These are phyloP conservation scores for Kalaharituber pfeilii DNA, from an alignment of 2,329 filamentous ascomycete species.

Conservation along the genomic window DNA sequence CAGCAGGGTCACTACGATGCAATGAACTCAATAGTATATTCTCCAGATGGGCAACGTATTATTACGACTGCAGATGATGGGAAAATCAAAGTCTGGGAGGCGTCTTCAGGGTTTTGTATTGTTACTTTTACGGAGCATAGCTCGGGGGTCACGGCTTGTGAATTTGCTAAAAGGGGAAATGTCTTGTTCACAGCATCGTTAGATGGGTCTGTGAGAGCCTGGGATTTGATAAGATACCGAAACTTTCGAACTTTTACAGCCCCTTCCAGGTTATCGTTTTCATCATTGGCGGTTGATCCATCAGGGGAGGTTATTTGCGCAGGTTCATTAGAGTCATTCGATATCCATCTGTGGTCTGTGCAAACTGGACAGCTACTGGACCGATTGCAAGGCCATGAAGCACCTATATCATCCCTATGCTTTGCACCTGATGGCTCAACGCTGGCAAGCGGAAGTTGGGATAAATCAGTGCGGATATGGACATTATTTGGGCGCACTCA, in stretches of 20 bases:
- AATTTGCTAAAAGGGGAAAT: constrained; percentile 88
- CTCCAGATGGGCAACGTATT: constrained; percentile 80
- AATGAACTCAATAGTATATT: constrained; percentile 84
- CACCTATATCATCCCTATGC: constrained; percentile 70
- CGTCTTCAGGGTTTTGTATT: constrained; percentile 89
- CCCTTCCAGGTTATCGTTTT: constrained; percentile 77
- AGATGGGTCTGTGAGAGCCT: constrained; percentile 84
- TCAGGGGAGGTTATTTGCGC: constrained; percentile 93
- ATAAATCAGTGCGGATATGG: constrained; percentile 89
- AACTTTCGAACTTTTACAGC: constrained; percentile 97
- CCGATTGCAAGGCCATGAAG: constrained; percentile 78
- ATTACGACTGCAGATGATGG: constrained; percentile 92
- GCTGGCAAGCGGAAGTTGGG: constrained; percentile 88
- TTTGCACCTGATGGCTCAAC: constrained; percentile 76
- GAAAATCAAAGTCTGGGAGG: constrained; percentile 97
- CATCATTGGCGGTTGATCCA: constrained; percentile 86
- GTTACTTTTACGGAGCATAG: constrained; percentile 97
- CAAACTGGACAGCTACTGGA: constrained; percentile 93
- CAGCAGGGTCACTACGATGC: constrained; percentile 95
- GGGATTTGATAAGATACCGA: constrained; percentile 88
- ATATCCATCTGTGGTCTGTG: constrained; percentile 96
- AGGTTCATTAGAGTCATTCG: constrained; percentile 86
- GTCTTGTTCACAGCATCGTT: constrained; percentile 90
- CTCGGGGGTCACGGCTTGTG: constrained; percentile 80
- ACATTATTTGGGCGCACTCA: constrained; percentile 87